Conservation (phyloP, 306 rosid genomes). For the Prosopis cineraria region DNA sequence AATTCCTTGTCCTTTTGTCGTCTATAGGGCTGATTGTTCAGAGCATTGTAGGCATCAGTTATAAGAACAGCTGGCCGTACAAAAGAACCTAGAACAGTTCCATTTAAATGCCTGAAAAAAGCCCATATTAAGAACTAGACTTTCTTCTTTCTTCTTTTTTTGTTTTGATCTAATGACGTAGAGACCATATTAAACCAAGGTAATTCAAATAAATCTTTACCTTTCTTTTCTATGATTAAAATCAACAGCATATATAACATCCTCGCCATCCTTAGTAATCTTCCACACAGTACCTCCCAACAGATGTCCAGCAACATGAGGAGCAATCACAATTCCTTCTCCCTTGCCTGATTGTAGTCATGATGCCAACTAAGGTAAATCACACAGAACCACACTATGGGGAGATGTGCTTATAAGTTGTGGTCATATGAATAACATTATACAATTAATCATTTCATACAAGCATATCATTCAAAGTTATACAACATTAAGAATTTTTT, state of each 20-base stretch:
- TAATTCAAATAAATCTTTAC: slow-evolving; percentile 38
- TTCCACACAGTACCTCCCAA: slow-evolving; percentile 96
- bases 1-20: slow-evolving; percentile 93
- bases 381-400: neutral
- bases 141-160: neutral
- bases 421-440: neutral
- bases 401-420: slow-evolving; percentile 8
- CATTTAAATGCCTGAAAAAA: slow-evolving; percentile 90
- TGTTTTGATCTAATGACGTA: slow-evolving; percentile 8
- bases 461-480: slow-evolving; percentile 13
- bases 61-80: slow-evolving; percentile 96
- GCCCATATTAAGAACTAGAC: slow-evolving; percentile 44
- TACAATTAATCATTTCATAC: neutral
- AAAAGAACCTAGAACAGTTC: slow-evolving; percentile 81
- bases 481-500: neutral
- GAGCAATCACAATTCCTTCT: slow-evolving; percentile 93
- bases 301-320: slow-evolving; percentile 95
- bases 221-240: slow-evolving; percentile 93
- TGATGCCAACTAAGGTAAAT: slow-evolving; percentile 19
- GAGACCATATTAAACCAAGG: slow-evolving; percentile 9
- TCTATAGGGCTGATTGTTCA: slow-evolving; percentile 93
- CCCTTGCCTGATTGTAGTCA: slow-evolving; percentile 71
- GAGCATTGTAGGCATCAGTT: slow-evolving; percentile 97
- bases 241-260: slow-evolving; percentile 95
- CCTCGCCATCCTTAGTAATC: slow-evolving; percentile 97